Evolutionary conservation across 257 asterid species (phyloP), one percentile per base, ranked within the genome.

Genomic region (Hygrophila difformis): DNA sequence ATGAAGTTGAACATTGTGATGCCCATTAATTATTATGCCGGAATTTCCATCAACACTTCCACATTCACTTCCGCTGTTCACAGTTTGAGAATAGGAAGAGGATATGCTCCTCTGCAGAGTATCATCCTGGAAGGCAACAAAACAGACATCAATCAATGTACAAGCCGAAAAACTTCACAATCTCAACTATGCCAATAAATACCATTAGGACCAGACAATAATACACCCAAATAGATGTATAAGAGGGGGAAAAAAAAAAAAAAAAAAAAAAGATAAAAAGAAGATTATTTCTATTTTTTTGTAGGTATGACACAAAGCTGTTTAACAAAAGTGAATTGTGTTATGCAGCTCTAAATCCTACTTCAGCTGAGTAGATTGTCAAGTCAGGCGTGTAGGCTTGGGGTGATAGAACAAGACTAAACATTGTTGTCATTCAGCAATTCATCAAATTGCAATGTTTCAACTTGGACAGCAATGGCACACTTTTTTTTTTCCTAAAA

Each of bases 1-100:
- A 75, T 86, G 93, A 55, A 76, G 80, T 73, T 82, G 83, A 55
- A 93, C 96, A 69, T 86, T 96, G 47, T 80, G 99, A 70, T 86
- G 82, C 51, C 95, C 93, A 64, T 80, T 78, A 44, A 76, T 82
- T 77, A 78, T 79, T 44, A 65, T 41, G 47, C 76, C 77, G 5
- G 73, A 64, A 64, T 69, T 72, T 62, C 82, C 93, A 65, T 83
- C 95, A 64, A 80, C 95, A 60, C 79, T 75, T 31, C 79, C 65
- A 68, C 70, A 84, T 66, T 85, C 96, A 68, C 89, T 86, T 60
- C 74, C 94, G 57, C 88, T 80, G 51, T 80, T 80, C 55, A 69
- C 96, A 29, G 81, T 74, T 60, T 74, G 87, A 61, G 99, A 91
- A 62, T 76, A 95, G 20, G 81, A 92, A 46, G 98, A 82, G 61